Evolutionary conservation across 306 rosid species (phyloP), one percentile per base, ranked within the genome.

Genomic region (Ormosia emarginata): DNA sequence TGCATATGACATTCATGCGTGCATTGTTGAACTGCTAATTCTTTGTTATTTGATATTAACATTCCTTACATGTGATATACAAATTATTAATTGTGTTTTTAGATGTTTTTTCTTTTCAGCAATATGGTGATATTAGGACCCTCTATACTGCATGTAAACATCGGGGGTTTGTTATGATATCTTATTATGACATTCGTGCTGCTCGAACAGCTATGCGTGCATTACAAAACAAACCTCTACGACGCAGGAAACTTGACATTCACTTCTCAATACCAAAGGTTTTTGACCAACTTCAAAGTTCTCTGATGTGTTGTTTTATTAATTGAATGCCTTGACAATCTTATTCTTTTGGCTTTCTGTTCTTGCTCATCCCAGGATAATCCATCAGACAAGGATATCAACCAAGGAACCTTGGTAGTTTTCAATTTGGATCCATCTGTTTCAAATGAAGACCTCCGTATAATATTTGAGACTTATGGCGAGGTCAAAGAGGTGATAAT

Each of bases 191-290:
- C 73, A 96, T 96, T 65, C 99, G 99, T 59, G 88, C 98, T 71
- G 97, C 99, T 88, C 92, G 99, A 79, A 92, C 98, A 78, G 98
- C 99, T 56, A 93, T 96, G 97, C 97, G 98, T 52, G 84, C 89
- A 30, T 88, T 96, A 75, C 99, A 96, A 81, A 93, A 91, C 85
- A 96, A 96, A 83, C 97, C 99, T 57, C 84, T 96, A 83, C 88
- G 98, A 71, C 90, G 99, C 69, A 88, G 99, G 88, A 96, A 93
- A 90, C 98, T 96, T 77, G 99, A 96, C 82, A 96, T 96, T 85
- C 99, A 96, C 82, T 96, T 96, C 84, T 96, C 99, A 67, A 96
- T 93, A 79, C 98, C 99, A 67, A 96, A 96, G 99, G 99, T 87
- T 85, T 76, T 43, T 63, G 52, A 24, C 39, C 67, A 44, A 29